Evolutionary conservation across 1,284 basidiomycete species (phyloP).

Genomic region (Boletus subluridellus): DNA sequence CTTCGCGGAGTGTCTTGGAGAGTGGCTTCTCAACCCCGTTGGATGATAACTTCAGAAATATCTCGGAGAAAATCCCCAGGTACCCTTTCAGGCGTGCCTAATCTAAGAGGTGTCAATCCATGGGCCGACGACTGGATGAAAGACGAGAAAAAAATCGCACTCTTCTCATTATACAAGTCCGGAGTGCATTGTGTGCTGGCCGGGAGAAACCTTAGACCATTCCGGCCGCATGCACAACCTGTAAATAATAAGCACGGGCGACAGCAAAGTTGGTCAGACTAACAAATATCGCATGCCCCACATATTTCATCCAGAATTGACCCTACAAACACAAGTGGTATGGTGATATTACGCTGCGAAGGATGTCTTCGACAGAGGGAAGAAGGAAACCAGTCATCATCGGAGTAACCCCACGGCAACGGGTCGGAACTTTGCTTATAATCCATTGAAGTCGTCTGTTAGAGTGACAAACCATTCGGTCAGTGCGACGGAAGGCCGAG

Average conservation of each 20-base stretch:
- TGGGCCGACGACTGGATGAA: background rate
- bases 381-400: slow-evolving; percentile 11
- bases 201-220: background rate
- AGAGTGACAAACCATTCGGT: background rate
- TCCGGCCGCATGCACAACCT: slow-evolving; percentile 8
- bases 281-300: slow-evolving; percentile 10
- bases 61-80: background rate
- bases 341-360: slow-evolving; percentile 5
- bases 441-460: slow-evolving; percentile 13
- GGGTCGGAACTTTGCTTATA: slow-evolving; percentile 11
- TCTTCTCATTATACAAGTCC: slow-evolving; percentile 14
- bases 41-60: slow-evolving; percentile 1
- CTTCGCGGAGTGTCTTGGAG: background rate
- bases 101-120: slow-evolving; percentile 4
- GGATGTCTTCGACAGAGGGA: background rate
- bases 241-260: background rate
- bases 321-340: slow-evolving; percentile 10
- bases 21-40: slow-evolving; percentile 10
- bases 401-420: background rate
- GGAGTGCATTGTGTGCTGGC: background rate
- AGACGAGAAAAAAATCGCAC: background rate
- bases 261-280: background rate
- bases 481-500: background rate
- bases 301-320: slow-evolving; percentile 15
- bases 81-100: slow-evolving; percentile 7